Base-by-base conservation (phyloP, 2,329 filamentous ascomycete genomes). In the Coniella vitis region DNA sequence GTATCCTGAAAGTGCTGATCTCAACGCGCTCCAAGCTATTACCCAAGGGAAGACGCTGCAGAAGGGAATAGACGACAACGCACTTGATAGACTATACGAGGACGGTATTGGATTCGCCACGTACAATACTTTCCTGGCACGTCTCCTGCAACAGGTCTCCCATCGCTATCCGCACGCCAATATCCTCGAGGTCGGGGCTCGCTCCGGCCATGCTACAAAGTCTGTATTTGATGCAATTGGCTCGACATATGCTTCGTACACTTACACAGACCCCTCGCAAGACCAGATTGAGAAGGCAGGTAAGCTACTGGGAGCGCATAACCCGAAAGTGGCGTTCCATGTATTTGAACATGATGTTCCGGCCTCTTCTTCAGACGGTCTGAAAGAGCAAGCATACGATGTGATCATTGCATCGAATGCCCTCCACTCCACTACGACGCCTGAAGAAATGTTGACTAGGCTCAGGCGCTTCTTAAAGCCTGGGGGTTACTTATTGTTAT, bases 231-330 rank as follows among this genome's bases (percentile, higher is more conserved):
- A 58, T 1, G 31, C 46, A 4, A 53, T 72, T 14, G 61, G 39
- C 3, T 16, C 19, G 5, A 38, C 7, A 4, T 68, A 68, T 38
- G 53, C 58, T 0, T 60, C 62, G 4, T 75, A 73, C 51, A 70
- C 67, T 0, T 74, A 61, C 55, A 74, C 72, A 0, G 70, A 74
- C 45, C 61, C 70, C 12, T 65, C 64, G 0, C 41, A 60, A 2
- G 63, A 58, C 13, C 68, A 67, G 56, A 69, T 73, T 40, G 59
- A 62, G 4, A 47, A 58, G 2, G 66, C 41, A 9, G 21, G 40
- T 19, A 3, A 21, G 35, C 21, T 36, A 20, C 4, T 34, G 36
- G 16, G 3, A 16, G 38, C 22, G 31, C 29, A 13, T 16, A 10
- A 3, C 4, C n/a, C 37, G 7, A 45, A 38, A 16, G 37, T 49